Evolutionary conservation across 1,284 basidiomycete genomes (phyloP), one percentile per base, ranked within the genome.

Genomic region (Cryptococcus deneoformans): DNA sequence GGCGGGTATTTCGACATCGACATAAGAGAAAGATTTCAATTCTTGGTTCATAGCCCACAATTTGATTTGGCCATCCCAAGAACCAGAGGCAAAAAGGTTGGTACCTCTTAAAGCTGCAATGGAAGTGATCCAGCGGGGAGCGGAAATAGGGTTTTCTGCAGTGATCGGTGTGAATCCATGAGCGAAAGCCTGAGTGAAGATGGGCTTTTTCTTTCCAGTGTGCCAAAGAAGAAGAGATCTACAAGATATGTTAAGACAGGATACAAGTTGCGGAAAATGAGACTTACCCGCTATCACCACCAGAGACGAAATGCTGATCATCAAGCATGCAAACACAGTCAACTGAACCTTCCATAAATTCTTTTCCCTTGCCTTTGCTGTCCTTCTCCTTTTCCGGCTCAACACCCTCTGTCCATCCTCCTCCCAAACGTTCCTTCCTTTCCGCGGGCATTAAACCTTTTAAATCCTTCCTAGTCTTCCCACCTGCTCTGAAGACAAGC

Each of bases 271-370:
- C 14, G 1, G 39, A 52, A n/a, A 12, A 37, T 52, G 39, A 60
- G 20, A 81, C 84, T 62, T 74, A 92, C 90, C 96, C 95, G 69
- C 89, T 92, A 73, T 99, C 94, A 14, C 96, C 95, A 1, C 95
- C 95, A 60, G 87, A 95, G 14, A 98, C 77, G 75, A 99, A 96
- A 11, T 88, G 90, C 46, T 83, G 84, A 77, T 97, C 92, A 77
- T 99, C 96, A 55, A 99, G 82, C 90, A 97, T 94, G 9, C 88
- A 86, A 6, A 97, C 88, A 66, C 87, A 89, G 61, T 99, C 95
- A 45, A 98, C 82, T 66, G 88, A 92, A 0, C 93, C 95, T 74
- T 98, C 95, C 12, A 94, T 80, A 68, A 87, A 92, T 59, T 82
- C 84, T 51, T 64, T 67, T 62, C 82, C 80, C 58, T 77, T 72